Conservation (phyloP, 2,329 filamentous ascomycete genomes). For the Aureobasidium sp. region DNA sequence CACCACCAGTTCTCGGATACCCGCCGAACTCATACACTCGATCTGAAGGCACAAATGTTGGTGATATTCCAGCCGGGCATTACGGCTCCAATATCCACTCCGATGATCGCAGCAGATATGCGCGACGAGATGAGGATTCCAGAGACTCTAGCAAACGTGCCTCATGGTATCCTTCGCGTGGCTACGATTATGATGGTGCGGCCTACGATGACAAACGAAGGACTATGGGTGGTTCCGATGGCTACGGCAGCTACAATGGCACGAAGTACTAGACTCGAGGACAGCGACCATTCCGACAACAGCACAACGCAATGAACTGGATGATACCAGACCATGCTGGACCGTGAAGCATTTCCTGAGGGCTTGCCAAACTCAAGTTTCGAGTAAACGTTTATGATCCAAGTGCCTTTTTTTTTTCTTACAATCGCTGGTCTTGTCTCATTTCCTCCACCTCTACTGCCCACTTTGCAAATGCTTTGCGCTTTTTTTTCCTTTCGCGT, state of each 20-base stretch:
- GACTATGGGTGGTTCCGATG: constrained; percentile 6
- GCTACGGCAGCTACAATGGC: constrained; percentile 12
- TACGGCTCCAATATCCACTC: constrained; percentile 19
- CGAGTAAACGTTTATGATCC: too few species aligned
- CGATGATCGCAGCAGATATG: constrained; percentile 11
- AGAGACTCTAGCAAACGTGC: not conserved
- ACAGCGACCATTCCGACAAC: not conserved
- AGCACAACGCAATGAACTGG: too few species aligned
- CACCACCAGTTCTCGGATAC: constrained; percentile 1
- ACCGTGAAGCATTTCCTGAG: too few species aligned
- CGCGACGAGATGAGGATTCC: constrained; percentile 4
- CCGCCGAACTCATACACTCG: constrained; percentile 17
- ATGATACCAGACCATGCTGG: too few species aligned
- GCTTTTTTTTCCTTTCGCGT: not conserved
- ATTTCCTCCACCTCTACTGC: not conserved
- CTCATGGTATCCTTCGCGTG: constrained; percentile 2
- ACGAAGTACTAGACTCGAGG: not conserved
- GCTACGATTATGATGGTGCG: not conserved
- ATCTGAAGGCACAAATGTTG: constrained; percentile 20
- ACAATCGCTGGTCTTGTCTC: too few species aligned
- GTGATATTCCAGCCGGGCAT: constrained; percentile 17
- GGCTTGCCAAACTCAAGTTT: too few species aligned
- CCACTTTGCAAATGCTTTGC: not conserved
- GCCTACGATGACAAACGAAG: constrained; percentile 11
- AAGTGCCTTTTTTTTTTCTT: too few species aligned